These are phyloP conservation scores for Phytopythium oedochilum DNA, from an alignment of 352 stramenopile species.

Conservation along the genomic window DNA sequence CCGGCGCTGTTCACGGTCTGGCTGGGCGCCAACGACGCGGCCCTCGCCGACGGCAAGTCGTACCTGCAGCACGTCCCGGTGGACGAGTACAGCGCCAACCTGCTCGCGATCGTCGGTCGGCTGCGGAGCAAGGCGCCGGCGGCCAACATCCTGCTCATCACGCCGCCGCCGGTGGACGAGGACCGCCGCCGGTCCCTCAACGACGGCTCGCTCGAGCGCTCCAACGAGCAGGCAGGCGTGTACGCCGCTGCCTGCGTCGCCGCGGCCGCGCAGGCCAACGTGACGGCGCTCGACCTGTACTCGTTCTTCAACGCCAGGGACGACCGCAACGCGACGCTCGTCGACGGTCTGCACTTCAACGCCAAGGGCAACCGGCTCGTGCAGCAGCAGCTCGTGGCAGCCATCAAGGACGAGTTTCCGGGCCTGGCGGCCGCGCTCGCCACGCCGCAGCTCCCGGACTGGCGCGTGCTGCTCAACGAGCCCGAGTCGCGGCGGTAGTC, in stretches of 20 bases:
- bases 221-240: constrained; percentile 21
- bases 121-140: constrained; percentile 15
- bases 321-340: constrained; percentile 24
- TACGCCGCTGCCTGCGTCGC: constrained; percentile 37
- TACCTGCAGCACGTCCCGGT: constrained; percentile 36
- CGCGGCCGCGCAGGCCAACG: constrained; percentile 12
- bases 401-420: constrained; percentile 24
- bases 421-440: constrained; percentile 7
- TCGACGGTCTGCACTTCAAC: constrained; percentile 48
- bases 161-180: constrained; percentile 36
- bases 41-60: constrained; percentile 20
- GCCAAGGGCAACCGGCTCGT: constrained; percentile 39
- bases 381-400: constrained; percentile 21
- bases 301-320: constrained; percentile 29
- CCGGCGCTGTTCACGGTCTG: constrained; percentile 44
- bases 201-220: constrained; percentile 23
- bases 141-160: constrained; percentile 36
- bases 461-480: constrained; percentile 8
- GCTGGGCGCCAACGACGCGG: constrained; percentile 61
- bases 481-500: too few species aligned
- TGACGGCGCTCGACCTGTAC: constrained; percentile 36
- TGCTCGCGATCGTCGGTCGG: constrained; percentile 18
- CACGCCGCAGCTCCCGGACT: constrained; percentile 13
- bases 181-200: constrained; percentile 11
- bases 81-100: constrained; percentile 36